A percentile compares a stretch with the other conserved stretches of the same genome.
Conservation (phyloP, 306 rosid species). For the Glycyrrhiza uralensis region DNA sequence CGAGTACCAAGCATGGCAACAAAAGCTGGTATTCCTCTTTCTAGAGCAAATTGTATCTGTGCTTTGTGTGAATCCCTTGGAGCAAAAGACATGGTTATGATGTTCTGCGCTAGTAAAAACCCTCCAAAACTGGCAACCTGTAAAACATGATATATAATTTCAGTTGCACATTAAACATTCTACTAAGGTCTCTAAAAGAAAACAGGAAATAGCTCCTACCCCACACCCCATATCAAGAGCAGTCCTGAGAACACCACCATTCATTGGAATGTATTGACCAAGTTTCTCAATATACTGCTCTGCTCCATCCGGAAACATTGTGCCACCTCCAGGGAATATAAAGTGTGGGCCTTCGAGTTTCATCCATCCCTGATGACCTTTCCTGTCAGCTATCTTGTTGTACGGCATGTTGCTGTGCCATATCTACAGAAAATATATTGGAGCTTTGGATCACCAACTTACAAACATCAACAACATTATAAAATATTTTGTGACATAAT, state of each 20-base stretch:
- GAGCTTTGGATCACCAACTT: neutral
- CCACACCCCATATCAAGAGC: conserved; percentile 99
- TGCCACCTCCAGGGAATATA: conserved; percentile 99
- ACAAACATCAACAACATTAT: neutral
- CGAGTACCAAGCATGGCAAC: conserved; percentile 99
- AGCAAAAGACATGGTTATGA: conserved; percentile 86
- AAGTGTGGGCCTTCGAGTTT: conserved; percentile 79
- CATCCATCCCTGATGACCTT: conserved; percentile 99
- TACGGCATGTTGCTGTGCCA: conserved; percentile 98
- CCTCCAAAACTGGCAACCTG: conserved; percentile 99
- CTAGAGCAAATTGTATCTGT: conserved; percentile 94
- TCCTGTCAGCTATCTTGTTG: conserved; percentile 93
- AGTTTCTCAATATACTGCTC: conserved; percentile 89
- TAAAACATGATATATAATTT: conserved; percentile 18
- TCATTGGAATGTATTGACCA: conserved; percentile 82
- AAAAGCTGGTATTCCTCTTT: conserved; percentile 97
- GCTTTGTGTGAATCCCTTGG: conserved; percentile 98
- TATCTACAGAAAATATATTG: conserved; percentile 49
- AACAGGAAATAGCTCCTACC: conserved; percentile 48
- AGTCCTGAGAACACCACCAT: conserved; percentile 69
- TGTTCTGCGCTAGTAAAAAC: conserved; percentile 64
- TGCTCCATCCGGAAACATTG: conserved; percentile 99
- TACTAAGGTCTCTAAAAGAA: neutral
- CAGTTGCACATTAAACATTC: conserved; percentile 7
- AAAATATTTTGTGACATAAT: neutral